phyloP scores from a whole-genome alignment of 352 stramenopile species.

The Globisporangium recalcitrans region DNA sequence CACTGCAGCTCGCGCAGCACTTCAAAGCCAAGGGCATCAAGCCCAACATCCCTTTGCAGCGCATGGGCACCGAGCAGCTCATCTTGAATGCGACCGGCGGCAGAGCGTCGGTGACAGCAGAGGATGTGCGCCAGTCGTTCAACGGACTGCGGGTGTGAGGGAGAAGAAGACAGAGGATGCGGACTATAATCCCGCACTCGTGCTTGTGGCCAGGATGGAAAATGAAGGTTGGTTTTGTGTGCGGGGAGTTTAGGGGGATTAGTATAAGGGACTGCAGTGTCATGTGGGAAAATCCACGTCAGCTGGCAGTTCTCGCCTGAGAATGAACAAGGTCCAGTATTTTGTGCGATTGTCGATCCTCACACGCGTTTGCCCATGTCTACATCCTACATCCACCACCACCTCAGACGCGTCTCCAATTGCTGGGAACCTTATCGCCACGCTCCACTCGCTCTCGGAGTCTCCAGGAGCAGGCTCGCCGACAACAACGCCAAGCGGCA shows the following conservation, averaged over 20 bases:
- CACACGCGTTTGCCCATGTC: not conserved
- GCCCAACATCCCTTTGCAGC: conserved; percentile 45
- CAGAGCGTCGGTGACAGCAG: too few species aligned
- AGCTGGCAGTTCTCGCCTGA: not conserved
- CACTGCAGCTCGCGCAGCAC: conserved; percentile 52
- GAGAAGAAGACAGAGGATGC: not conserved
- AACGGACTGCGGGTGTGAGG: conserved; percentile 6
- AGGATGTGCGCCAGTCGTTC: conserved; percentile 1
- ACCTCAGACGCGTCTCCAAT: too few species aligned
- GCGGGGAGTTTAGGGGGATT: not conserved
- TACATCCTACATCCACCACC: too few species aligned
- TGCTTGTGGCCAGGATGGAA: not conserved
- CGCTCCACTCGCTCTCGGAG: not conserved
- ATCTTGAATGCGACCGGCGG: not conserved
- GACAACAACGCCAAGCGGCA: too few species aligned
- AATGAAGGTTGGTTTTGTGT: not conserved
- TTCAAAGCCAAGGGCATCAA: conserved; percentile 57
- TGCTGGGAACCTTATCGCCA: not conserved
- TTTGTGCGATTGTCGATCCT: not conserved
- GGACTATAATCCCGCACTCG: not conserved
- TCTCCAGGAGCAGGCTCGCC: not conserved
- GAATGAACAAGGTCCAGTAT: not conserved
- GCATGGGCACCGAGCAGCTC: conserved; percentile 41
- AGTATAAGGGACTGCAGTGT: not conserved
- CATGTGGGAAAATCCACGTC: not conserved